Evolutionary conservation across 169 alveolate species (phyloP).

Genomic region (Hepatocystis sp.): DNA sequence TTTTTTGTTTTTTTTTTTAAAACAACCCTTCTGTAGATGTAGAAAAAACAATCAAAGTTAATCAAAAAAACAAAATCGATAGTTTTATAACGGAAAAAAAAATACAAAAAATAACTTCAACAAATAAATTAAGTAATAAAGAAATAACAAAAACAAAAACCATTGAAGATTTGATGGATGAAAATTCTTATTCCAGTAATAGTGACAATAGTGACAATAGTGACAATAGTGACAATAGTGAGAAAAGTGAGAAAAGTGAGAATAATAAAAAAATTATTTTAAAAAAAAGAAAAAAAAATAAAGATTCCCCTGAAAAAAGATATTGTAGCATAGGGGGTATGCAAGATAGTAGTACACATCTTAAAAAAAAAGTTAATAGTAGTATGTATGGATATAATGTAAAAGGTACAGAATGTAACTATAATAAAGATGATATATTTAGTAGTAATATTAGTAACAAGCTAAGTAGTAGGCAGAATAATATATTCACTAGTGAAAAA

Average conservation of each 20-base stretch:
- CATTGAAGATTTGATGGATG: conserved; percentile 46
- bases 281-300: too few species aligned
- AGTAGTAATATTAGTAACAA: too few species aligned
- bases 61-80: conserved; percentile 17
- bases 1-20: too few species aligned
- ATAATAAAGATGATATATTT: too few species aligned
- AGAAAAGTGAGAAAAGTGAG: neutral
- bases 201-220: conserved; percentile 7
- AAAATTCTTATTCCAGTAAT: conserved; percentile 32
- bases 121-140: conserved; percentile 43
- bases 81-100: conserved; percentile 49
- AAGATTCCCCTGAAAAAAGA: neutral
- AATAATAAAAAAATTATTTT: too few species aligned
- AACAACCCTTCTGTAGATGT: neutral
- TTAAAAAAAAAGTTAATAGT: too few species aligned
- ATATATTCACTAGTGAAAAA: too few species aligned
- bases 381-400: too few species aligned
- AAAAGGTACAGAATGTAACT: too few species aligned
- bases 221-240: neutral
- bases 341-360: too few species aligned
- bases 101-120: conserved; percentile 20
- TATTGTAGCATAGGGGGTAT: too few species aligned
- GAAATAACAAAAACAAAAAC: conserved; percentile 51
- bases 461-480: too few species aligned
- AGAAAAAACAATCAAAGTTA: conserved; percentile 19